Base-by-base conservation (phyloP, 106 monocot genomes). In the Narthecium ossifragum region DNA sequence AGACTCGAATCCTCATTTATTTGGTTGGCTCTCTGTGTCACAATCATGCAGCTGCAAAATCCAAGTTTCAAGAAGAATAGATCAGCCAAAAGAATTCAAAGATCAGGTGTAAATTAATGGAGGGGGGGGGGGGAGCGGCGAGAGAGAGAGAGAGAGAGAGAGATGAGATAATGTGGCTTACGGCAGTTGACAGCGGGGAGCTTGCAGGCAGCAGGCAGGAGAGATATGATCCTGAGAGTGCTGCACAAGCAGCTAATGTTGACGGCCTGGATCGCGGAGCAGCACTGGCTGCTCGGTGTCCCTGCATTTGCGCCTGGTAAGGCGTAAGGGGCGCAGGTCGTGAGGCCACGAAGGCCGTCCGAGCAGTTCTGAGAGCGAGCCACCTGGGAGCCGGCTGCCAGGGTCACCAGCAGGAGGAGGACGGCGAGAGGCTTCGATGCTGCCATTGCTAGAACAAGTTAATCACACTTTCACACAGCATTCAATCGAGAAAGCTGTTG, bases 161-260 rank as follows among this genome's bases (percentile, higher is more conserved):
- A 49, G 23, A 9, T 49, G 8, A 49, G 21, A 49, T 20, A n/a
- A 1, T n/a, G 31, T 32, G 22, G 55, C 38, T 46, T 28, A 45
- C 60, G 2, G 27, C 60, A 61, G n/a, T 17, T 15, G 43, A 60
- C 27, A 27, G 60, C 17, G 17, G 43, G 43, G 29, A 45, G 43
- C 27, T 57, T 32, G 57, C 57, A 57, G 57, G 15, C 23, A 7
- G 1, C 34, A n/a, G 57, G 57, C 30, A 57, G 34, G 34, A 3
- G 33, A 21, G 31, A 34, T 32, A 57, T 34, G 57, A 57, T 57
- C n/a, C 21, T 20, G 6, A 34, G 30, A 5, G 57, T 34, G 57
- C 36, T 57, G n/a, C 57, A 57, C 2, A 57, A 20, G 34, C 32
- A 57, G 14, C 18, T 32, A 2, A 34, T 32, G 34, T 57, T 18